phyloP scores from a whole-genome alignment of 1,139 yeast genomes.

The Scheffersomyces cryptocercus region DNA sequence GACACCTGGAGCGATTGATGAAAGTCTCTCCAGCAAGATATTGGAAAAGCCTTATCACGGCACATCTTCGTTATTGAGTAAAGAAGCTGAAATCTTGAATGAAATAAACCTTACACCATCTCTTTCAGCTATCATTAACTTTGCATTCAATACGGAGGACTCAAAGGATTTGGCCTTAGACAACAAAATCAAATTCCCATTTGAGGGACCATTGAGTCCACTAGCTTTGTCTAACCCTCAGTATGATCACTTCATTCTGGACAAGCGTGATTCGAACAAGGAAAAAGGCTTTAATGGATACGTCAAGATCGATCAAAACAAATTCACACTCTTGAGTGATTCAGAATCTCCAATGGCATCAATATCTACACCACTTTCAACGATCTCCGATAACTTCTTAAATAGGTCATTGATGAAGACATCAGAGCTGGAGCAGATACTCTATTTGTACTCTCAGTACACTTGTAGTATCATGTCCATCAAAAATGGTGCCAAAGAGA shows the following conservation, averaged over 20 bases:
- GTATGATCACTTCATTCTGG: not conserved
- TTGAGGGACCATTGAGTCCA: conserved; percentile 36
- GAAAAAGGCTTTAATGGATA: not conserved
- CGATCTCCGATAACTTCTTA: conserved; percentile 8
- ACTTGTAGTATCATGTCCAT: conserved; percentile 66
- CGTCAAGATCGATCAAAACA: not conserved
- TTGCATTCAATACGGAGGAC: conserved; percentile 39
- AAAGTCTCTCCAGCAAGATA: not conserved
- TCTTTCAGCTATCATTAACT: conserved; percentile 43
- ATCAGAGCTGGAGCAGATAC: conserved; percentile 38
- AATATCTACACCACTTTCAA: conserved; percentile 4
- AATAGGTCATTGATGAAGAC: conserved; percentile 17
- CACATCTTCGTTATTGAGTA: conserved; percentile 1
- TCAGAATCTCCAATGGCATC: conserved; percentile 3
- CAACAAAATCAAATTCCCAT: conserved; percentile 8
- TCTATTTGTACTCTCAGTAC: conserved; percentile 40
- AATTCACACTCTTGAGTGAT: conserved; percentile 3
- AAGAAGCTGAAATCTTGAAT: conserved; percentile 3
- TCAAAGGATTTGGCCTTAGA: conserved; percentile 2
- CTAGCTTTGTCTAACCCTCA: conserved; percentile 18
- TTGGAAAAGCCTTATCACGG: not conserved
- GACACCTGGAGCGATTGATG: not conserved
- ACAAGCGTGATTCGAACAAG: not conserved
- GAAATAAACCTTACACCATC: conserved; percentile 40
- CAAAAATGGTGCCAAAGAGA: conserved; percentile 61